Base-by-base conservation (phyloP, 1,284 basidiomycete genomes). In the Coniophora puteana region DNA sequence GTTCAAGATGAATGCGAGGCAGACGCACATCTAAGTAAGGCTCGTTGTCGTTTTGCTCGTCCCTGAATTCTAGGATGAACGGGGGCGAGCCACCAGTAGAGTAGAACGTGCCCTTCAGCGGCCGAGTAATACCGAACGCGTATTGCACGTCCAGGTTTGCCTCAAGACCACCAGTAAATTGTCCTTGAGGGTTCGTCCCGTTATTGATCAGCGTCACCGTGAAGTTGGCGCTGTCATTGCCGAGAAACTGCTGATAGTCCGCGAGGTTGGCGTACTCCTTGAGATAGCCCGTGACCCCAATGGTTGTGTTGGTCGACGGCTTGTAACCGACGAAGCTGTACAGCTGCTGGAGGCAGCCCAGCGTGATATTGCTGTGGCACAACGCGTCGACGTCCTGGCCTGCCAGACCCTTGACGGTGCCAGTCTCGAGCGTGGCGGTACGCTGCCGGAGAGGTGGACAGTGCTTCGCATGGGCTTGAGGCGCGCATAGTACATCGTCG, bases 401-500 rank as follows among this genome's bases (percentile, higher is more conserved):
- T 14, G 50, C 53, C 5, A 57, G 27, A 14, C 58, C 43, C 3
- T 50, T 38, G n/a, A 57, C 45, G 8, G 54, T 33, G 24, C 50
- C 44, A 18, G 10, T 41, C 10, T n/a, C n/a, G 10, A n/a, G n/a
- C n/a, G 14, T 31, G 7, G n/a, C 17, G 36, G 38, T 25, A 54
- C 42, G 33, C 14, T 31, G 29, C 29, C n/a, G 20, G 20, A 18
- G 29, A 31, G 29, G 7, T 8, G 61, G 51, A 76, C 63, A 1
- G 69, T 75, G 4, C 72, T 65, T 45, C 61, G 70, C 46, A 67
- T 61, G 16, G 52, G 54, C 40, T 66, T 70, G 51, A 70, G 67
- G 33, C 69, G 69, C 22, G 70, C 68, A 53, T 85, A n/a, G 56
- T 53, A 85, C 54, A 78, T 68, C 3, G 80, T 83, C 4, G 83